Conservation (phyloP, 2,329 filamentous ascomycete genomes). For the Aureobasidium sp. region DNA sequence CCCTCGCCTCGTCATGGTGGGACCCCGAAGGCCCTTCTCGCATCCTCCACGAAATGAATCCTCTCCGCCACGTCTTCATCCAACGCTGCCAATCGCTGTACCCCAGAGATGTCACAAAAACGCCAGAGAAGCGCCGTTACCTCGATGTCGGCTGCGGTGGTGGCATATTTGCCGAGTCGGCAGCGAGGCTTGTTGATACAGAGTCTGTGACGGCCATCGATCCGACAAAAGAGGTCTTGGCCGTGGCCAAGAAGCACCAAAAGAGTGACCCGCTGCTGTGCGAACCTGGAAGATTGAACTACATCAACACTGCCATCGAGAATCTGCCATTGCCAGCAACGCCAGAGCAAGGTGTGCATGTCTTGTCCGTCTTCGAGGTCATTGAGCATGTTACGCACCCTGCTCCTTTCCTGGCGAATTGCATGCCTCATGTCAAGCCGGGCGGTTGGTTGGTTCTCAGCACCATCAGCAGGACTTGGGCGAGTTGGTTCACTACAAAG, state of each 20-base stretch:
- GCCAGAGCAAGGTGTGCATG: constrained; percentile 50
- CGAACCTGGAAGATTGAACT: constrained; percentile 50
- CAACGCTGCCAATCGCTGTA: constrained; percentile 49
- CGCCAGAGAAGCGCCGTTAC: constrained; percentile 50
- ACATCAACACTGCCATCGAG: constrained; percentile 72
- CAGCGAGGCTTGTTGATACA: constrained; percentile 58
- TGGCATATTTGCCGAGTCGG: constrained; percentile 89
- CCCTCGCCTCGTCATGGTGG: constrained; percentile 93
- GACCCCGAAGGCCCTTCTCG: constrained; percentile 87
- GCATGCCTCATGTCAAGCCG: constrained; percentile 69
- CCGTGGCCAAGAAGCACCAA: constrained; percentile 67
- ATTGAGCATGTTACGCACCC: constrained; percentile 83
- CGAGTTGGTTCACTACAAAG: constrained; percentile 87
- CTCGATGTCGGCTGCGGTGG: constrained; percentile 94
- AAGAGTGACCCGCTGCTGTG: constrained; percentile 60
- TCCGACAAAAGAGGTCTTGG: constrained; percentile 63
- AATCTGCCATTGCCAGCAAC: constrained; percentile 38
- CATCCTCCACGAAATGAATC: constrained; percentile 95
- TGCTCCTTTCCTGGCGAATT: constrained; percentile 60
- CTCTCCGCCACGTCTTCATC: constrained; percentile 89
- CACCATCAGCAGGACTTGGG: constrained; percentile 84
- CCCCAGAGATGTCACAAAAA: constrained; percentile 3
- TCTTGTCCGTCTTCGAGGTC: constrained; percentile 88
- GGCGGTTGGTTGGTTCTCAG: constrained; percentile 90
- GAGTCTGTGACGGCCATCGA: constrained; percentile 65